Evolutionary conservation across 345 rosid species (phyloP).

Genomic region (Rhodamnia argentea): DNA sequence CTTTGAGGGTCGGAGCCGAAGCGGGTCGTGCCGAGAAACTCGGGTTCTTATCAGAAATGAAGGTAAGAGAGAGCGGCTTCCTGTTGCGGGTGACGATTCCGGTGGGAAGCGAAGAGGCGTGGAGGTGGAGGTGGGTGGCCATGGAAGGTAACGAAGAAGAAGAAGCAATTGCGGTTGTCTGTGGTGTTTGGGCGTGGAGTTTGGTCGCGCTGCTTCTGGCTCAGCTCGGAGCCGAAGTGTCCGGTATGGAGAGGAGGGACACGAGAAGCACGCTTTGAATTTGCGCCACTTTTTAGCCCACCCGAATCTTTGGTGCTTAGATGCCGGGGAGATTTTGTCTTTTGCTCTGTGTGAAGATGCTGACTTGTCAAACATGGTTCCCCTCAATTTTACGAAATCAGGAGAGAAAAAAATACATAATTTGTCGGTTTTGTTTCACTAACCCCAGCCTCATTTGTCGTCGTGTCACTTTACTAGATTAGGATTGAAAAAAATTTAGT

Average conservation of each 20-base stretch:
- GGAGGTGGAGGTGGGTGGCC: not conserved
- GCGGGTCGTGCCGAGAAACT: not conserved
- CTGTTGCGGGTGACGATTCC: conserved; percentile 9
- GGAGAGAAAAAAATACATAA: not conserved
- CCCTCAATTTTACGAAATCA: not conserved
- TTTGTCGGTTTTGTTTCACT: not conserved
- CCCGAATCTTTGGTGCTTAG: not conserved
- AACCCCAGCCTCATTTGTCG: not conserved
- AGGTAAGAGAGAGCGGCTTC: conserved; percentile 5
- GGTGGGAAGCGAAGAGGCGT: conserved; percentile 33
- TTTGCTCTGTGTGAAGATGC: not conserved
- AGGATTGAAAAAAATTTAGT: not conserved
- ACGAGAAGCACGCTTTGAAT: not conserved
- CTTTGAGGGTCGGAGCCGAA: conserved; percentile 4
- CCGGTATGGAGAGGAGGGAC: not conserved
- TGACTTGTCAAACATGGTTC: not conserved
- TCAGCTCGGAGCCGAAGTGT: not conserved
- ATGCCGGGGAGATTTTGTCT: not conserved
- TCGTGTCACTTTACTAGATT: not conserved
- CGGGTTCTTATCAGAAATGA: conserved; percentile 1
- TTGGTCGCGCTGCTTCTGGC: not conserved
- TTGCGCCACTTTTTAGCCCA: not conserved
- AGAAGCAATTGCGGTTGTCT: not conserved
- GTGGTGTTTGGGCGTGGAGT: not conserved
- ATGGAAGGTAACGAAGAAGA: not conserved